Evolutionary conservation across 192 early-diverging fungal species (phyloP).

Genomic region (Backusella sp.): DNA sequence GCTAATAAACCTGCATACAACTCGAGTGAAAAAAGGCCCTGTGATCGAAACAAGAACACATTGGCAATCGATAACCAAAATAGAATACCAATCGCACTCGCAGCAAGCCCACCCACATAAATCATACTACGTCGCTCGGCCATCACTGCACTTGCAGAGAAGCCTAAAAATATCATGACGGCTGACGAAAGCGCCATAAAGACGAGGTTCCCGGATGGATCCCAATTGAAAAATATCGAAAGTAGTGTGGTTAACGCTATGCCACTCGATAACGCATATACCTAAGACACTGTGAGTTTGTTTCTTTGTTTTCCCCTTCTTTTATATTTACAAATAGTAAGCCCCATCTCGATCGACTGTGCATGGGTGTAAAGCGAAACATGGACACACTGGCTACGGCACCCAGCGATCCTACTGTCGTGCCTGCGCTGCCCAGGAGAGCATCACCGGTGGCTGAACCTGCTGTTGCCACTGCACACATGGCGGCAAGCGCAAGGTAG

Average conservation of each 20-base stretch:
- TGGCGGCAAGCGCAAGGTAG: constrained; percentile 27
- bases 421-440: not conserved
- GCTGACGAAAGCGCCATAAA: constrained; percentile 41
- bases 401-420: not conserved
- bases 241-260: constrained; percentile 13
- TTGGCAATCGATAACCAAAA: constrained; percentile 40
- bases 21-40: constrained; percentile 40
- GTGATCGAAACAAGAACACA: constrained; percentile 38
- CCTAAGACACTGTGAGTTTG: not conserved
- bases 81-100: constrained; percentile 34
- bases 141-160: constrained; percentile 43
- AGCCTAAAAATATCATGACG: constrained; percentile 46
- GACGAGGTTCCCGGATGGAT: constrained; percentile 21
- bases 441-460: constrained; percentile 13
- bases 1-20: constrained; percentile 50
- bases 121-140: constrained; percentile 30
- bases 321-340: constrained; percentile 6
- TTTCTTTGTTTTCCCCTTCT: too few species aligned
- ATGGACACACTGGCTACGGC: constrained; percentile 17
- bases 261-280: constrained; percentile 25
- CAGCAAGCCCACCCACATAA: constrained; percentile 37
- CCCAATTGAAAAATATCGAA: constrained; percentile 11
- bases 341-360: constrained; percentile 7
- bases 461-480: constrained; percentile 18
- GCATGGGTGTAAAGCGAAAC: constrained; percentile 4